phyloP scores from a whole-genome alignment of 2,329 filamentous ascomycete genomes.

The Ophiostoma montium region DNA sequence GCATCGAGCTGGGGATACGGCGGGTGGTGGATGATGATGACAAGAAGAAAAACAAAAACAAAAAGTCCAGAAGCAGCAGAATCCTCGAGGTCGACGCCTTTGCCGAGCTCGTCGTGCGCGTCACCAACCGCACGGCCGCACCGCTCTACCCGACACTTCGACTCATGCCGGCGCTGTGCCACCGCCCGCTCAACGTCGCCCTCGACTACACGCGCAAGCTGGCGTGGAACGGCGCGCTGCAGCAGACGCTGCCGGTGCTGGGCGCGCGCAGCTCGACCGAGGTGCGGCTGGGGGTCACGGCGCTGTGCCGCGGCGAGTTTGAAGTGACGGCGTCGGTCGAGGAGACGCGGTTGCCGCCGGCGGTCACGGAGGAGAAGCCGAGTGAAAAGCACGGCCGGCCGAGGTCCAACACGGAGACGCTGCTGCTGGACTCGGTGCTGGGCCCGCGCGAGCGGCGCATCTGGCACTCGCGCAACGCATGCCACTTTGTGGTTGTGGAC shows the following conservation, averaged over 20 bases:
- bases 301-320: conserved; percentile 67
- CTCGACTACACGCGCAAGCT: conserved; percentile 73
- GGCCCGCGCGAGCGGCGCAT: conserved; percentile 46
- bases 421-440: conserved; percentile 45
- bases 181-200: conserved; percentile 56
- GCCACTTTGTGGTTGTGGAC: conserved; percentile 39
- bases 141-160: conserved; percentile 61
- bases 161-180: conserved; percentile 60
- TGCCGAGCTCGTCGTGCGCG: conserved; percentile 50
- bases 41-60: no score
- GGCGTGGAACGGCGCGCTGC: conserved; percentile 72
- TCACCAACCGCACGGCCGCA: conserved; percentile 58
- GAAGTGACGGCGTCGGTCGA: conserved; percentile 71
- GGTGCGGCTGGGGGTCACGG: conserved; percentile 54
- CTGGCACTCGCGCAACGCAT: conserved; percentile 49
- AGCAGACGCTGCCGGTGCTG: conserved; percentile 55
- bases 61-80: no score
- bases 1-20: conserved; percentile 46
- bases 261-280: conserved; percentile 42
- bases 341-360: conserved; percentile 45
- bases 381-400: conserved; percentile 19
- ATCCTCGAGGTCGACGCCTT: conserved; percentile 43
- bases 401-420: conserved; percentile 39
- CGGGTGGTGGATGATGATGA: no score
- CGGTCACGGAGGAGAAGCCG: background rate